These are phyloP conservation scores for Saccharomyces pastorianus DNA, from an alignment of 1,139 yeast species.

Conservation along the genomic window DNA sequence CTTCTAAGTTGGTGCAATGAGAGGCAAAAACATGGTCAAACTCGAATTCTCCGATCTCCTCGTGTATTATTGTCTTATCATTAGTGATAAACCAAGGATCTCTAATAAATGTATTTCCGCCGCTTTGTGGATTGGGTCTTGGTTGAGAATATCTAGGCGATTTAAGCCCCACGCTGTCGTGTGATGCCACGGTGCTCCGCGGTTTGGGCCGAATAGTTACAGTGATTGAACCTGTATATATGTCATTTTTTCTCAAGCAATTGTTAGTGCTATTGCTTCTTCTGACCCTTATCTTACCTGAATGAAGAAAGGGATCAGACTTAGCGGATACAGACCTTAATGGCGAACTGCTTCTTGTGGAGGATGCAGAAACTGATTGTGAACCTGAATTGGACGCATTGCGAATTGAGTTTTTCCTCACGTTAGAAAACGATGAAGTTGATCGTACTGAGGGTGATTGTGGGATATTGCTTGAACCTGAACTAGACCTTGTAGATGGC, in stretches of 20 bases:
- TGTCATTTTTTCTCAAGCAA: constrained; percentile 7
- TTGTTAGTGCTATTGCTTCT: constrained; percentile 1
- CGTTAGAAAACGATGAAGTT: constrained; percentile 12
- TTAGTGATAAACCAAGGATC: constrained; percentile 37
- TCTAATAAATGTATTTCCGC: neutral
- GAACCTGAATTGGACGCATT: constrained; percentile 13
- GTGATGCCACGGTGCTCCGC: constrained; percentile 3
- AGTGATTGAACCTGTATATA: constrained; percentile 33
- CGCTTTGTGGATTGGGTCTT: constrained; percentile 8
- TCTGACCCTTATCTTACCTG: constrained; percentile 8
- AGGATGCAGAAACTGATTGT: constrained; percentile 14
- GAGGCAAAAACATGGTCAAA: constrained; percentile 74
- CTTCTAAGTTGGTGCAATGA: constrained; percentile 45
- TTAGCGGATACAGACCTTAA: constrained; percentile 10
- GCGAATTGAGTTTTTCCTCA: constrained; percentile 6
- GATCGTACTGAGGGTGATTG: constrained; percentile 18
- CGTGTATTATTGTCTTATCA: constrained; percentile 40
- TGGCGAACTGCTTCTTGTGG: constrained; percentile 18
- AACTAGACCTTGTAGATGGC: constrained; percentile 8
- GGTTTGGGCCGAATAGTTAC: constrained; percentile 36
- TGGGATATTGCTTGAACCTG: constrained; percentile 2
- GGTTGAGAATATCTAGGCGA: constrained; percentile 36
- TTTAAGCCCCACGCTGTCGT: neutral
- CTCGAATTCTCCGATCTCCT: constrained; percentile 48
- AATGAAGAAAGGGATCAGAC: constrained; percentile 12